Evolutionary conservation across 257 asterid genomes (phyloP).

Genomic region (Anisodus tanguticus): DNA sequence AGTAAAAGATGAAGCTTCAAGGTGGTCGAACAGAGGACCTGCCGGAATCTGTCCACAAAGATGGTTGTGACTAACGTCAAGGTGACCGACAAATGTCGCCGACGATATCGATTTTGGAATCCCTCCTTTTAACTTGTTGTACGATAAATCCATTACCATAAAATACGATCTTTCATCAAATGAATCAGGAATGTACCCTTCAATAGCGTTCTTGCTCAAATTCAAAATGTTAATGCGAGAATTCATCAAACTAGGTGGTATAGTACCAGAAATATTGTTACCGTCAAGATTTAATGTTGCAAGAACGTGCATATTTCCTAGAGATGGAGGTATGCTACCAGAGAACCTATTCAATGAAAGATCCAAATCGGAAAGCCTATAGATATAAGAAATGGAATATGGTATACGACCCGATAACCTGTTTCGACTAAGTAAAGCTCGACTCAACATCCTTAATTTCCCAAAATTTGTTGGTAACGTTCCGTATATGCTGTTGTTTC

Average conservation of each 20-base stretch:
- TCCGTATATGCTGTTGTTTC: conserved; percentile 65
- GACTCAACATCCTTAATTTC: conserved; percentile 70
- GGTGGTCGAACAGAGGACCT: conserved; percentile 89
- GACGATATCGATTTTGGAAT: conserved; percentile 64
- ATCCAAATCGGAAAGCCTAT: conserved; percentile 80
- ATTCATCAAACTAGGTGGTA: conserved; percentile 59
- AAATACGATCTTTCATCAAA: conserved; percentile 75
- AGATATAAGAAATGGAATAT: conserved; percentile 59
- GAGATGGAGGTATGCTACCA: conserved; percentile 70
- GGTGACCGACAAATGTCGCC: conserved; percentile 73
- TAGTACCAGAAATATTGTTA: conserved; percentile 62
- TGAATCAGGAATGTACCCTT: conserved; percentile 68
- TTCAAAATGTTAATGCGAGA: conserved; percentile 62
- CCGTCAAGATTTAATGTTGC: conserved; percentile 86
- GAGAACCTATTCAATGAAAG: conserved; percentile 69
- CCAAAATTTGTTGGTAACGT: conserved; percentile 66
- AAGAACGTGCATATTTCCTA: conserved; percentile 82
- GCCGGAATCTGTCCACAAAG: conserved; percentile 86
- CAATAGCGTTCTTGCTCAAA: conserved; percentile 64
- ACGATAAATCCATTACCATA: conserved; percentile 68
- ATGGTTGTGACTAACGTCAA: conserved; percentile 90
- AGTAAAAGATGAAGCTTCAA: conserved; percentile 78
- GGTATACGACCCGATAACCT: conserved; percentile 65
- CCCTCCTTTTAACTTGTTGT: conserved; percentile 58
- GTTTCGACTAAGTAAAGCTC: conserved; percentile 76